These are phyloP conservation scores for Pyracantha coccinea DNA, from an alignment of 331 rosid genomes.

Conservation along the genomic window DNA sequence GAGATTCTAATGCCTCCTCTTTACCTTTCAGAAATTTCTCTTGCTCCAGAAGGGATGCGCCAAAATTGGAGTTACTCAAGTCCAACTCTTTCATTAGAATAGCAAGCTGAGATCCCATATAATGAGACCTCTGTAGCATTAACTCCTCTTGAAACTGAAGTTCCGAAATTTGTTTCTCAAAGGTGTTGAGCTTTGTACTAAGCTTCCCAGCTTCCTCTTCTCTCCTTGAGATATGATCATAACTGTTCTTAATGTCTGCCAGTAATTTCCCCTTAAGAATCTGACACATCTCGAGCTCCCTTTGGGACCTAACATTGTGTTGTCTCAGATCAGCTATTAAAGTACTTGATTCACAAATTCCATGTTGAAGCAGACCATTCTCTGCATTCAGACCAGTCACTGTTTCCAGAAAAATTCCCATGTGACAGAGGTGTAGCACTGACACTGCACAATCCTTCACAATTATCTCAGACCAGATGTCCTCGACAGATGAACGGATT, in stretches of 20 bases:
- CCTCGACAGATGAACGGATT: slow-evolving; percentile 65
- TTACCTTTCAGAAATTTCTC: slow-evolving; percentile 44
- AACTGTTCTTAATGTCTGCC: slow-evolving; percentile 68
- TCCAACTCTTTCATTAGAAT: slow-evolving; percentile 67
- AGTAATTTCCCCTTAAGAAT: slow-evolving; percentile 65
- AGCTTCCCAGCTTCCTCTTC: slow-evolving; percentile 74
- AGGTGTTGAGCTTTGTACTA: slow-evolving; percentile 45
- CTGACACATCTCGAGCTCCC: slow-evolving; percentile 87
- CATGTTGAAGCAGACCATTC: slow-evolving; percentile 76
- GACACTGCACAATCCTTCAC: slow-evolving; percentile 75
- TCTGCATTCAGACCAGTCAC: slow-evolving; percentile 85
- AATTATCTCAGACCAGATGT: slow-evolving; percentile 82
- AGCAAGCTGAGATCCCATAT: slow-evolving; percentile 78
- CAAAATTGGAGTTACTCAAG: slow-evolving; percentile 37
- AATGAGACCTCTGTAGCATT: slow-evolving; percentile 73
- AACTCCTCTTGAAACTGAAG: slow-evolving; percentile 78
- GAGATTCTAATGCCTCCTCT: slow-evolving; percentile 43
- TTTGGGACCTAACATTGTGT: slow-evolving; percentile 51
- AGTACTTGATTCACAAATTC: slow-evolving; percentile 64
- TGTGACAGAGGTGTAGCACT: slow-evolving; percentile 83
- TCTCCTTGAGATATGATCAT: slow-evolving; percentile 63
- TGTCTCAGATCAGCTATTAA: slow-evolving; percentile 63
- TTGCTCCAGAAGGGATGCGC: slow-evolving; percentile 50
- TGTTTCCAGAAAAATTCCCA: slow-evolving; percentile 80
- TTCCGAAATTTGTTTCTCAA: slow-evolving; percentile 58